Base-by-base conservation (phyloP, 2,329 filamentous ascomycete species). In the Diaporthe australafricana region DNA sequence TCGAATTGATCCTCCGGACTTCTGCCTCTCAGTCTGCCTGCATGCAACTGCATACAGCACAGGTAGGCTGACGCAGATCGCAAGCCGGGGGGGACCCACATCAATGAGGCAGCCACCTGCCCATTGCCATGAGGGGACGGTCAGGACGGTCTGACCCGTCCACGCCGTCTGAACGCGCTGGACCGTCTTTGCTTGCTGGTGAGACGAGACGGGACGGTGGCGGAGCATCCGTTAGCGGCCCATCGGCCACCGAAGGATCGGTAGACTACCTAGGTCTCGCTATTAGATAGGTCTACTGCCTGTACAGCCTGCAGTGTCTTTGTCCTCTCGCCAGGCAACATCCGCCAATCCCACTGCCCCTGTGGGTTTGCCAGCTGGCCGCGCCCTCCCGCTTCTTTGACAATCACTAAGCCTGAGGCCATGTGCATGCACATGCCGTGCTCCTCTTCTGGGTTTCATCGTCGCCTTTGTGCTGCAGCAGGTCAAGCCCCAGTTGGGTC, bases 241-340 rank as follows among this genome's bases (percentile, higher is more conserved):
- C 25, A 63, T 63, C 25, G 57, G 40, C 57, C 57, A 63, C 57
- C 57, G 57, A 63, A 63, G 57, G 57, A 63, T 63, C 27, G 40
- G 57, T 5, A 35, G 32, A 35, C 32, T 35, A 35, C 9, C 32
- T 35, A 35, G 32, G n/a, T n/a, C n/a, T n/a, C n/a, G n/a, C n/a
- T n/a, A n/a, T n/a, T n/a, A n/a, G n/a, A n/a, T n/a, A n/a, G n/a
- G n/a, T n/a, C 9, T 35, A 35, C 32, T 35, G 32, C 32, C 32
- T 35, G 32, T 35, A 63, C 57, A 45, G 57, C 40, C 40, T 47
- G 55, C 22, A 17, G 27, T 47, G 57, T 63, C 40, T 47, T 60
- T 47, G 57, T 32, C 57, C 57, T 22, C 4, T n/a, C 25, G 38
- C 57, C 57, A 62, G 57, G 57, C 57, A 47, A 40, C 57, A 32